These are phyloP conservation scores for Fragaria iinumae DNA, from an alignment of 306 rosid genomes.

Conservation along the genomic window DNA sequence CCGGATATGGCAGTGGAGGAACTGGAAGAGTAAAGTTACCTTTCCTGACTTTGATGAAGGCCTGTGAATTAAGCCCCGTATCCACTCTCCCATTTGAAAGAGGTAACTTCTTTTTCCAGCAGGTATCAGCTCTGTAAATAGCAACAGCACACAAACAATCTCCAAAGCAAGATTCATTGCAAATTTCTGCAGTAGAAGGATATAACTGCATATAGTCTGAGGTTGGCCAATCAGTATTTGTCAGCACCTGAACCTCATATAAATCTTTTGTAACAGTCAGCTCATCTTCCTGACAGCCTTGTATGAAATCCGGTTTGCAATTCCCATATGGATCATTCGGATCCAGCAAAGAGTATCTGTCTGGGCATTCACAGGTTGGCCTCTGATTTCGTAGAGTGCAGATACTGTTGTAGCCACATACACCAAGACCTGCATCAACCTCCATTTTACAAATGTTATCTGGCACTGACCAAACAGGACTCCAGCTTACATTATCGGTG, in stretches of 20 bases:
- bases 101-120: slow-evolving; percentile 50
- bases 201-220: slow-evolving; percentile 18
- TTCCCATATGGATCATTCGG: slow-evolving; percentile 22
- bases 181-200: slow-evolving; percentile 14
- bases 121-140: not conserved
- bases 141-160: slow-evolving; percentile 42
- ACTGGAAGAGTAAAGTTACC: not conserved
- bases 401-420: slow-evolving; percentile 51
- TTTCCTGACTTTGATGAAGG: slow-evolving; percentile 23
- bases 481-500: slow-evolving; percentile 17
- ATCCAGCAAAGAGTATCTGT: slow-evolving; percentile 24
- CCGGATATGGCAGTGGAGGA: not conserved
- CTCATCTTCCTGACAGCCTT: slow-evolving; percentile 30
- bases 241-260: slow-evolving; percentile 19
- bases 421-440: slow-evolving; percentile 20
- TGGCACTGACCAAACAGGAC: slow-evolving; percentile 2
- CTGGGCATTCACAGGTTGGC: slow-evolving; percentile 33
- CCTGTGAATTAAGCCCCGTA: not conserved
- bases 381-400: slow-evolving; percentile 31
- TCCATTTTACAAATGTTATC: slow-evolving; percentile 1
- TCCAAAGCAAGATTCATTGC: slow-evolving; percentile 30
- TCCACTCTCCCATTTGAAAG: slow-evolving; percentile 41
- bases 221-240: slow-evolving; percentile 33
- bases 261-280: not conserved
- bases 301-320: slow-evolving; percentile 28